These are phyloP conservation scores for Trichophyton benhamiae DNA, from an alignment of 2,329 filamentous ascomycete genomes.

Conservation along the genomic window DNA sequence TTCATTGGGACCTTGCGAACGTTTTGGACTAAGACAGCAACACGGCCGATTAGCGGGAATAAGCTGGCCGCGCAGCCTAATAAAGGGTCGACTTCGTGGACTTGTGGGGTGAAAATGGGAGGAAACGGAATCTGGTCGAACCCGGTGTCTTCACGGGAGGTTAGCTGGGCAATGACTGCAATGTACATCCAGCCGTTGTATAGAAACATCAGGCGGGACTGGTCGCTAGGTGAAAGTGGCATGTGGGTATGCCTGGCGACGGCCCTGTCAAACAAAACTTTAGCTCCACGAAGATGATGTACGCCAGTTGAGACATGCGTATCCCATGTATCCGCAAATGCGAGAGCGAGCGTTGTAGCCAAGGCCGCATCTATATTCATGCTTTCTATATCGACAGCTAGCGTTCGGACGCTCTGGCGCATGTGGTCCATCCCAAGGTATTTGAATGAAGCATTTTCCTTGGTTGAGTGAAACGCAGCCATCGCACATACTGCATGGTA, in stretches of 20 bases:
- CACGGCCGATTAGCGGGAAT: slow-evolving; percentile 55
- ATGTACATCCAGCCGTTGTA: slow-evolving; percentile 64
- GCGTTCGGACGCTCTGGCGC: slow-evolving; percentile 48
- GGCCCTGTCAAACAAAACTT: slow-evolving; percentile 49
- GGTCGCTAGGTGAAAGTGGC: slow-evolving; percentile 34
- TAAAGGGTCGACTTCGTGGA: slow-evolving; percentile 53
- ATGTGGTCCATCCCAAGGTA: slow-evolving; percentile 57
- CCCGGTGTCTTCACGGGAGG: slow-evolving; percentile 48
- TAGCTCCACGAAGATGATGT: slow-evolving; percentile 56
- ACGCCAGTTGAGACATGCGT: slow-evolving; percentile 56
- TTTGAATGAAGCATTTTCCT: slow-evolving; percentile 44
- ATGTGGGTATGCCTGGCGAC: slow-evolving; percentile 33
- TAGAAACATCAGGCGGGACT: slow-evolving; percentile 50
- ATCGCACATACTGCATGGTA: slow-evolving; percentile 58
- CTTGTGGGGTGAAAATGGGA: slow-evolving; percentile 29
- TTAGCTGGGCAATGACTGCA: slow-evolving; percentile 58
- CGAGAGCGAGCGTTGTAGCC: slow-evolving; percentile 56
- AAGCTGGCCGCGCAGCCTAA: slow-evolving; percentile 58
- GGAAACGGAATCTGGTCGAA: slow-evolving; percentile 33
- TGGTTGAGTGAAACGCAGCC: slow-evolving; percentile 55
- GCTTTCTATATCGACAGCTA: slow-evolving; percentile 48
- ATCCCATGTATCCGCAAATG: slow-evolving; percentile 61
- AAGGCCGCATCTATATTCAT: slow-evolving; percentile 55
- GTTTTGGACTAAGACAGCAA: slow-evolving; percentile 53
- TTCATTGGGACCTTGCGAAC: slow-evolving; percentile 46